phyloP scores from a whole-genome alignment of 2,329 filamentous ascomycete species.

The Colletotrichum lini region DNA sequence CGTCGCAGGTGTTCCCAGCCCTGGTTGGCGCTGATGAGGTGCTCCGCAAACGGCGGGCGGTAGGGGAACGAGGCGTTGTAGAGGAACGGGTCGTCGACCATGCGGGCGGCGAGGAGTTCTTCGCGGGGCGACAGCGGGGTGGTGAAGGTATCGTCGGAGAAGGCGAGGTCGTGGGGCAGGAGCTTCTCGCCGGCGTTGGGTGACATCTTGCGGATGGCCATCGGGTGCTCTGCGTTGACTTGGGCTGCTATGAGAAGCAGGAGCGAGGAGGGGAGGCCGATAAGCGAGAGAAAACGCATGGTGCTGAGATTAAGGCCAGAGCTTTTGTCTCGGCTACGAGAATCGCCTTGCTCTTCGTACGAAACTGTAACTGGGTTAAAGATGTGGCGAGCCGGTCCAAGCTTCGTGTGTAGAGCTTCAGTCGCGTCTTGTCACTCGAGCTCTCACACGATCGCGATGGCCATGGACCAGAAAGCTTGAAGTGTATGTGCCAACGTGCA shows the following conservation, averaged over 20 bases:
- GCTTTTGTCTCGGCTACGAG: background rate
- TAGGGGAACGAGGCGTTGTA: constrained; percentile 49
- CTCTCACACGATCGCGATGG: background rate
- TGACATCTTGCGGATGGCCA: constrained; percentile 80
- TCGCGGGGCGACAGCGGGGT: constrained; percentile 47
- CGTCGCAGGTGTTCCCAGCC: constrained; percentile 56
- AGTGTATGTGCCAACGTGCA: background rate
- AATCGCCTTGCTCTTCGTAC: background rate
- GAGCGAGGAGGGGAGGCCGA: constrained; percentile 60
- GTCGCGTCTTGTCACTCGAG: constrained; percentile 8
- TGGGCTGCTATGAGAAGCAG: constrained; percentile 61
- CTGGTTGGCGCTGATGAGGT: constrained; percentile 52
- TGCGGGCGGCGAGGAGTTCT: constrained; percentile 50
- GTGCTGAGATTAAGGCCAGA: constrained; percentile 8
- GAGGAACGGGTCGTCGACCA: constrained; percentile 45
- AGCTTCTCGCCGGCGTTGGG: constrained; percentile 81
- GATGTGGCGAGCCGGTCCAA: constrained; percentile 1
- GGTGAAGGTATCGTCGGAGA: constrained; percentile 49
- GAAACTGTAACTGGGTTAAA: constrained; percentile 14
- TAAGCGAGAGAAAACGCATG: constrained; percentile 59
- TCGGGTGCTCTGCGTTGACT: constrained; percentile 61
- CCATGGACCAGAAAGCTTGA: background rate
- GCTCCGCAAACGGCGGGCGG: constrained; percentile 67
- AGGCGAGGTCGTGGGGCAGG: constrained; percentile 75
- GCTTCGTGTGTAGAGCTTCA: constrained; percentile 9